phyloP scores from a whole-genome alignment of 805 yeast species.

The Starmerella gropengiesseri region DNA sequence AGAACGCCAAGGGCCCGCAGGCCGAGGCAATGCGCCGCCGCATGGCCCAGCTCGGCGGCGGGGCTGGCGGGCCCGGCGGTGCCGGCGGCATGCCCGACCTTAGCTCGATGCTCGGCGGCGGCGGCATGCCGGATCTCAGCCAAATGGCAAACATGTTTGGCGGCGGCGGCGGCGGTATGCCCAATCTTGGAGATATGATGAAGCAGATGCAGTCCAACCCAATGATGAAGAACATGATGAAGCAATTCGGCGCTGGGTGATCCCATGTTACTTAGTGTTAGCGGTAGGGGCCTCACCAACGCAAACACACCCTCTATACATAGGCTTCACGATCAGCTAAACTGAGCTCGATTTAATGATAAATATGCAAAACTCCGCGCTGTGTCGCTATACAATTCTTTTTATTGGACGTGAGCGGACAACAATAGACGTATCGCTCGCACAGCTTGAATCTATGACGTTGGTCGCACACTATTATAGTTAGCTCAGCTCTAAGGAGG shows the following conservation, averaged over 20 bases:
- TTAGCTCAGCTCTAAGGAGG: too few relatives aligned
- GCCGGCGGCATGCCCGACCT: slow-evolving; percentile 52
- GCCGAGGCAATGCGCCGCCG: slow-evolving; percentile 40
- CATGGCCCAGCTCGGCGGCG: slow-evolving; percentile 36
- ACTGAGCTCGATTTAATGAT: too few relatives aligned
- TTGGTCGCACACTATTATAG: too few relatives aligned
- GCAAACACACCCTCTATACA: too few relatives aligned
- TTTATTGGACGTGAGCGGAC: too few relatives aligned
- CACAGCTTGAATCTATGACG: too few relatives aligned
- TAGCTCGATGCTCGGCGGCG: slow-evolving; percentile 28
- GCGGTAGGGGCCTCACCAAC: too few relatives aligned
- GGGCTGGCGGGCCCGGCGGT: slow-evolving; percentile 29
- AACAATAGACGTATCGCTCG: too few relatives aligned
- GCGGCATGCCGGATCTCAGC: slow-evolving; percentile 48
- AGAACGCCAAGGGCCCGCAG: slow-evolving; percentile 33
- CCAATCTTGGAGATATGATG: slow-evolving; percentile 57
- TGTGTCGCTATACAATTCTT: too few relatives aligned
- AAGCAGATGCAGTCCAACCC: slow-evolving; percentile 44
- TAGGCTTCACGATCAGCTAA: too few relatives aligned
- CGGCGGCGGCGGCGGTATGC: slow-evolving; percentile 52
- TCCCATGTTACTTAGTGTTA: too few relatives aligned
- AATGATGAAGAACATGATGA: slow-evolving; percentile 39
- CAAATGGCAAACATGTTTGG: slow-evolving; percentile 49
- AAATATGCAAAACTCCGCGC: too few relatives aligned
- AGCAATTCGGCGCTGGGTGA: slow-evolving; percentile 20